Conservation (phyloP, 805 yeast genomes). For the Sporopachydermia quercuum region DNA sequence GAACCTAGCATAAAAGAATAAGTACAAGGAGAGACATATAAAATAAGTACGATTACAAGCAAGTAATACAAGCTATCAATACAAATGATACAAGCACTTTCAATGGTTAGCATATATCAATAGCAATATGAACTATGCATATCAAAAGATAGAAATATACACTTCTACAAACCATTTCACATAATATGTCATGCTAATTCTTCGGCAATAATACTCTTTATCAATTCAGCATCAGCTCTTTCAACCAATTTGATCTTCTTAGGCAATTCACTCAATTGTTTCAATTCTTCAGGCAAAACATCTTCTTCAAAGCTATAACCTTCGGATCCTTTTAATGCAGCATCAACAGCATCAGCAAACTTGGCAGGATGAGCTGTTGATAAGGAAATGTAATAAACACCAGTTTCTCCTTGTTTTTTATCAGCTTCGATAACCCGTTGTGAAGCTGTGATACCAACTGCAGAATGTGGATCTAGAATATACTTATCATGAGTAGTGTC, state of each 20-base stretch:
- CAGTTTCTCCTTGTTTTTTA: constrained; percentile 21
- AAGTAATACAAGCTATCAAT: no score
- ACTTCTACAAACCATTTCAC: no score
- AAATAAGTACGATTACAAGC: no score
- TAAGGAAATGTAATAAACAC: constrained; percentile 49
- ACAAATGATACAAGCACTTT: no score
- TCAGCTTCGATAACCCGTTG: constrained; percentile 41
- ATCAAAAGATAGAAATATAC: no score
- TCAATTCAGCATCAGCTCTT: constrained; percentile 54
- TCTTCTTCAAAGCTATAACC: constrained; percentile 78
- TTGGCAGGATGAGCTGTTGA: constrained; percentile 99
- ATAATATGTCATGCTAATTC: no score
- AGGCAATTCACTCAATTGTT: constrained; percentile 50
- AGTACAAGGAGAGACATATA: constrained; percentile 4
- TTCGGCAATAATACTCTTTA: constrained; percentile 62
- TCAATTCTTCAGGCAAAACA: constrained; percentile 82
- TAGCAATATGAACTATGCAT: no score
- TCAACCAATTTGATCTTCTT: constrained; percentile 63
- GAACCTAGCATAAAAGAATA: constrained; percentile 30
- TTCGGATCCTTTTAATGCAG: constrained; percentile 47
- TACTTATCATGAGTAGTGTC: constrained; percentile 42
- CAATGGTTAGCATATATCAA: no score
- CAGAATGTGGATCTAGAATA: constrained; percentile 90
- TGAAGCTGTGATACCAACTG: constrained; percentile 83
- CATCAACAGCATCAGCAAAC: constrained; percentile 89